phyloP scores from a whole-genome alignment of 192 early-diverging fungal species.

The Entomortierella chlamydospora region DNA sequence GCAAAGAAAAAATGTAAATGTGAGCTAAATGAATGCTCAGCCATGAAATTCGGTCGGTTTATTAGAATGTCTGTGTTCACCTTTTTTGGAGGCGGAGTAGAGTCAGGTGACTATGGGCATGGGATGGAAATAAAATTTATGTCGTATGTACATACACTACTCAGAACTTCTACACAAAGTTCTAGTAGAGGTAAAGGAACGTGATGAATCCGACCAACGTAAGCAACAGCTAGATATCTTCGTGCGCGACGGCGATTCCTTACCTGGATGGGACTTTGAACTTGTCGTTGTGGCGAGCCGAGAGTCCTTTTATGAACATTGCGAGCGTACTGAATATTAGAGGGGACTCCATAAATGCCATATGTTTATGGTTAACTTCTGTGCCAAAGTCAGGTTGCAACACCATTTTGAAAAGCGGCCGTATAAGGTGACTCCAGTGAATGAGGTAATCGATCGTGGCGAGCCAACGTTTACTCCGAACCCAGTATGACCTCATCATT shows the following conservation, averaged over 20 bases:
- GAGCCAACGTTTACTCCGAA: too few species aligned
- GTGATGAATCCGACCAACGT: background rate
- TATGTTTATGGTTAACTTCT: background rate
- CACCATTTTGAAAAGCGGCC: background rate
- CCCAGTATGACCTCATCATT: too few species aligned
- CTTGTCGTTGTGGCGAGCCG: background rate
- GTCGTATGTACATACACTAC: too few species aligned
- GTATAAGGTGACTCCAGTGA: background rate
- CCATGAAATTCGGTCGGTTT: too few species aligned
- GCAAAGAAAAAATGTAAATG: too few species aligned
- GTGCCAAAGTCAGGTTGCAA: background rate
- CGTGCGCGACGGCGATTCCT: background rate
- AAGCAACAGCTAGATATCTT: background rate
- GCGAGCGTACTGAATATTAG: background rate
- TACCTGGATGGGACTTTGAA: background rate
- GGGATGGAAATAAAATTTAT: too few species aligned
- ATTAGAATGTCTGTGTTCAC: too few species aligned
- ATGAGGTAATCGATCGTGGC: background rate
- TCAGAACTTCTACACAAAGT: too few species aligned
- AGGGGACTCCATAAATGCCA: background rate
- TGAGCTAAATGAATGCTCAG: too few species aligned
- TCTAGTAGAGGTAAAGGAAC: background rate
- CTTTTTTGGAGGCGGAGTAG: too few species aligned
- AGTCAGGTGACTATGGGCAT: too few species aligned
- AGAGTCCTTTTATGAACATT: background rate